A percentile compares a stretch with the other conserved stretches of the same genome.
Evolutionary conservation across 768 basidiomycete genomes (phyloP).

Genomic region (Mycena maculata): DNA sequence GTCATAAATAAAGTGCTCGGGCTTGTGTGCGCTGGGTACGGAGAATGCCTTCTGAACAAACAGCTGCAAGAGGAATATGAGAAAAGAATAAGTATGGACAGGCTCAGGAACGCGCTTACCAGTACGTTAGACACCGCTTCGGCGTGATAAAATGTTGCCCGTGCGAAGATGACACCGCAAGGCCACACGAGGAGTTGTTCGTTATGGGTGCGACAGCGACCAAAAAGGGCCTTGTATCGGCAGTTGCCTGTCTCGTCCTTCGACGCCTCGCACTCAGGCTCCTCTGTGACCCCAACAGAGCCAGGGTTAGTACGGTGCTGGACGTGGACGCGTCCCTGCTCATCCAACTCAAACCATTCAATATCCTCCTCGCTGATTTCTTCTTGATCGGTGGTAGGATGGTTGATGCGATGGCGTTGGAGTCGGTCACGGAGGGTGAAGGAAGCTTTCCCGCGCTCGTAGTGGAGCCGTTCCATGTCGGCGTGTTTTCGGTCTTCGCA

Average conservation of each 20-base stretch:
- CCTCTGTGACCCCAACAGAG: constrained; percentile 28
- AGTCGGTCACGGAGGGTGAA: constrained; percentile 5
- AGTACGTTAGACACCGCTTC: not conserved
- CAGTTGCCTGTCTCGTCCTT: constrained; percentile 15
- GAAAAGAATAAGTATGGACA: not conserved
- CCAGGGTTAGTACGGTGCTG: constrained; percentile 10
- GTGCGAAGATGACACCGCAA: constrained; percentile 34
- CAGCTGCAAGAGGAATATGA: not conserved
- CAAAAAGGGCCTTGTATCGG: constrained; percentile 32
- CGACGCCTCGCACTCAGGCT: constrained; percentile 6
- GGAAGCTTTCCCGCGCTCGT: not conserved
- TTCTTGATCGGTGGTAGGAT: not conserved
- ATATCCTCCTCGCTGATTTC: constrained; percentile 15
- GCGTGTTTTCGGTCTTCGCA: constrained; percentile 20
- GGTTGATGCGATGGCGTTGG: not conserved
- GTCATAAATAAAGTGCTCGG: constrained; percentile 32
- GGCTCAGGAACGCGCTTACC: not conserved
- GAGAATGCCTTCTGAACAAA: constrained; percentile 35
- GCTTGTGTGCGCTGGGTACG: constrained; percentile 39
- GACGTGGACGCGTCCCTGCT: not conserved
- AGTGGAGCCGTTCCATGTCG: constrained; percentile 23
- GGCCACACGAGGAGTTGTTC: constrained; percentile 33
- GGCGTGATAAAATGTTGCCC: too few relatives aligned
- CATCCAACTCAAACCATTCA: constrained; percentile 24
- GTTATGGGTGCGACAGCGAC: constrained; percentile 31